Base-by-base conservation (phyloP, 306 rosid species). In the Vachellia pachyceras region DNA sequence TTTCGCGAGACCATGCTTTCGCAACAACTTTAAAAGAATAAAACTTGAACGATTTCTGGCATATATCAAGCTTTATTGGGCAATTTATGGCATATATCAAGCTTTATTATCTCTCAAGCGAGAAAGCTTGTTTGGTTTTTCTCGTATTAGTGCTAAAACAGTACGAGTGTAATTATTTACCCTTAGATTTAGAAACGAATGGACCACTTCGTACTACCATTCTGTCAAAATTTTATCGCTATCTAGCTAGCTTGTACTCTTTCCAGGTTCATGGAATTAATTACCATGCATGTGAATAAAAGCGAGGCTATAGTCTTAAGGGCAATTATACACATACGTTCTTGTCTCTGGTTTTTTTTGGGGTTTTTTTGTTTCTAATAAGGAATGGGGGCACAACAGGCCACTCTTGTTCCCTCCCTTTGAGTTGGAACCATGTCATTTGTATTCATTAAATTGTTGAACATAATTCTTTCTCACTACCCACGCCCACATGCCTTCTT, bases 401-500 rank as follows among this genome's bases (percentile, higher is more conserved):
- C 37, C 54, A 41, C 73, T 42, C 15, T 22, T 52, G 63, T 37
- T 79, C 65, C 66, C 69, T 79, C 71, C 66, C 69, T 46, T n/a
- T 75, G 23, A 35, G 72, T 66, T 66, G 68, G 75, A 78, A 69
- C 81, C 40, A 54, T 82, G 72, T 78, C 66, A 7, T 44, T 79
- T 72, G 61, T 9, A 41, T 60, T 67, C 74, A 69, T 42, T 69
- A 42, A 45, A 55, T 40, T 74, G 72, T 49, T 47, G 69, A 49
- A 64, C 39, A 39, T 65, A 33, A 71, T 29, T 44, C 13, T 41
- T 37, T 42, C 15, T 1, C 61, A 2, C 44, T 55, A n/a, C 13
- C 74, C 82, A n/a, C n/a, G n/a, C n/a, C n/a, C n/a, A 79, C 82
- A 79, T 79, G 89, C 65, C 50, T 79, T 82, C 86, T 82, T 85